Conservation (phyloP, 2,329 filamentous ascomycete species). For the Trichoderma endophyticum region DNA sequence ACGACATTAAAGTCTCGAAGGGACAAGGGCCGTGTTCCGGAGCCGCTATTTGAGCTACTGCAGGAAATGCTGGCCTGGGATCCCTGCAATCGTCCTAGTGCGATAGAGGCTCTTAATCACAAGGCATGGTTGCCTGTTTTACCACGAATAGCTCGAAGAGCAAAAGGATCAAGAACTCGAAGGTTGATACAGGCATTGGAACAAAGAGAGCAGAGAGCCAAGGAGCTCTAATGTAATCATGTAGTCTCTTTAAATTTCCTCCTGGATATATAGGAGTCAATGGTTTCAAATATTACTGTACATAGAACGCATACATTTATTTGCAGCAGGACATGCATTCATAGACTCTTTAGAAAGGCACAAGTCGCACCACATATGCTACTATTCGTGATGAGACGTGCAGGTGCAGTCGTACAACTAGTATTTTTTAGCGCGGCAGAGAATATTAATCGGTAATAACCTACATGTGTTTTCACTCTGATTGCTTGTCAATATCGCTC, state of each 20-base stretch:
- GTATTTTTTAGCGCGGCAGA: not conserved
- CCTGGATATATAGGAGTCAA: not conserved
- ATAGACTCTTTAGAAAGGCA: not conserved
- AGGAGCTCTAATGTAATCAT: not conserved
- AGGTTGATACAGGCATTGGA: not conserved
- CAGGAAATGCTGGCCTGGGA: not conserved
- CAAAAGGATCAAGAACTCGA: not conserved
- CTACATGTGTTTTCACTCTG: not conserved
- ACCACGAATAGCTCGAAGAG: not conserved
- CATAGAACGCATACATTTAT: not conserved
- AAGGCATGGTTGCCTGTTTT: not conserved
- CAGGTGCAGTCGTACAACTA: not conserved
- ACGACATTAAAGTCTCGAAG: not conserved
- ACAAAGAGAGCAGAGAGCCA: not conserved
- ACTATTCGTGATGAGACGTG: not conserved
- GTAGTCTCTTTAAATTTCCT: not conserved
- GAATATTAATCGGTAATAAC: rapidly evolving
- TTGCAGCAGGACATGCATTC: not conserved
- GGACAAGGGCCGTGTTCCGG: not conserved
- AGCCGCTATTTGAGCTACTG: not conserved
- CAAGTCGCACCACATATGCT: not conserved
- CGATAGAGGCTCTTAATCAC: not conserved
- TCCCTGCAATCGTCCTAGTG: not conserved
- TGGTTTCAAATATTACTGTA: not conserved
- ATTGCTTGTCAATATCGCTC: not conserved